A percentile compares a stretch with the other conserved stretches of the same genome.
These are phyloP conservation scores for Hydnomerulius pinastri DNA, from an alignment of 768 basidiomycete species.

Conservation along the genomic window DNA sequence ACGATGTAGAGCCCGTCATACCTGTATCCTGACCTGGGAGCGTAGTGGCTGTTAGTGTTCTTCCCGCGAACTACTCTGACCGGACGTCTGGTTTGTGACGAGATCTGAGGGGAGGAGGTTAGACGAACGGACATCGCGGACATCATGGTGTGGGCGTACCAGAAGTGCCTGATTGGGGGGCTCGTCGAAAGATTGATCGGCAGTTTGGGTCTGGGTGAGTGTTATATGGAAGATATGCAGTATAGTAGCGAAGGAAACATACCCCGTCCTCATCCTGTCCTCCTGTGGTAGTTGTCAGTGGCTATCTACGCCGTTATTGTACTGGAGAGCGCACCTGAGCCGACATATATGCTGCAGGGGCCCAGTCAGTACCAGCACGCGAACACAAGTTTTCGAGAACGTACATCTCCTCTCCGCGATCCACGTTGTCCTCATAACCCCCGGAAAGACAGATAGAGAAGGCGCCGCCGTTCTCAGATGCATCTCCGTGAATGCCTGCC, in stretches of 20 bases:
- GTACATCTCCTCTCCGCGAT: constrained; percentile 39
- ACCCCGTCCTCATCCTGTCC: constrained; percentile 24
- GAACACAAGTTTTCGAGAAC: too few species aligned
- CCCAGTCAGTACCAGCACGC: not conserved
- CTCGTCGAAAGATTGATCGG: constrained; percentile 25
- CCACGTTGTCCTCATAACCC: constrained; percentile 45
- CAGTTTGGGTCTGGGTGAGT: constrained; percentile 20
- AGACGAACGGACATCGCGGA: not conserved
- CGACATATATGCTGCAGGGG: constrained; percentile 34
- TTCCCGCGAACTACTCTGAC: constrained; percentile 42
- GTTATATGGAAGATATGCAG: not conserved
- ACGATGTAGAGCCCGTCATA: constrained; percentile 36
- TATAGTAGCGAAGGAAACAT: not conserved
- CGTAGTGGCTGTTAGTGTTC: constrained; percentile 12
- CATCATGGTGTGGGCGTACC: constrained; percentile 5
- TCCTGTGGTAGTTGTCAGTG: constrained; percentile 11
- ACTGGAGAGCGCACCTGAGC: constrained; percentile 25
- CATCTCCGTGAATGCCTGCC: constrained; percentile 43
- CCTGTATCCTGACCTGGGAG: constrained; percentile 29
- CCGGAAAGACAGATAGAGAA: constrained; percentile 44
- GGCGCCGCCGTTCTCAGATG: constrained; percentile 27
- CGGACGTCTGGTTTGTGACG: constrained; percentile 28
- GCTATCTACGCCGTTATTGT: not conserved
- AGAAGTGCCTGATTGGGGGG: constrained; percentile 18
- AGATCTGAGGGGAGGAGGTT: constrained; percentile 28